Percentiles rank a stretch among this genome's conserved stretches.
Evolutionary conservation across 2,329 filamentous ascomycete species (phyloP).

Genomic region (Neonectria neomacrospora): DNA sequence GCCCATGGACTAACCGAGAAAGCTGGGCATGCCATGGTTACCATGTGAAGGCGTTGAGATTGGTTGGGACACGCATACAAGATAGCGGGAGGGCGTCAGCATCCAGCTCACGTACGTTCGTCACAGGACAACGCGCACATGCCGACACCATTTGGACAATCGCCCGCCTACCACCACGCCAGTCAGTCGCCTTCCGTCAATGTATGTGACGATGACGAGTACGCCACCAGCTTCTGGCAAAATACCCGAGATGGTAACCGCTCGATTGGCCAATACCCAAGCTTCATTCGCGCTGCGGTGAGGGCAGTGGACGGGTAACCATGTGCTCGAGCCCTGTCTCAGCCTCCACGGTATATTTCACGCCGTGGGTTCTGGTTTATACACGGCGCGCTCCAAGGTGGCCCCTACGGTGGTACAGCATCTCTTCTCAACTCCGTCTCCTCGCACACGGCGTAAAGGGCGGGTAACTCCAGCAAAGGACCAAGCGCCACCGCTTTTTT

Average conservation of each 20-base stretch:
- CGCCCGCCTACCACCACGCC: background rate
- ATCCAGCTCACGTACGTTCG: background rate
- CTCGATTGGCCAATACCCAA: background rate
- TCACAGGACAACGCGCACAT: background rate
- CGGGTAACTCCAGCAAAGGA: slow-evolving; percentile 29
- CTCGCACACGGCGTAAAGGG: slow-evolving; percentile 28
- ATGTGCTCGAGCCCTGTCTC: slow-evolving; percentile 4
- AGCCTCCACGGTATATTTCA: background rate
- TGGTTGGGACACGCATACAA: background rate
- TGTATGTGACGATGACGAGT: background rate
- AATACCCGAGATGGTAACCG: background rate
- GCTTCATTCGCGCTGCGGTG: background rate
- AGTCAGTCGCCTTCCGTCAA: background rate
- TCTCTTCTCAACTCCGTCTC: slow-evolving; percentile 25
- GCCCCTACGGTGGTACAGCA: slow-evolving; percentile 26
- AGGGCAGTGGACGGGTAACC: background rate
- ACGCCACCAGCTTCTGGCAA: background rate
- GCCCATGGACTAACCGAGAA: background rate
- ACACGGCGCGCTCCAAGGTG: background rate
- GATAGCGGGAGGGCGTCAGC: background rate
- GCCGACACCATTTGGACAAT: background rate
- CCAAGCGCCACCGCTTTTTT: slow-evolving; percentile 31
- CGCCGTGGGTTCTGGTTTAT: background rate
- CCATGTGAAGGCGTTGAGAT: background rate
- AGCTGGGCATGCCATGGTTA: background rate